Base-by-base conservation (phyloP, 352 stramenopile species). In the Pythium phragmiticola region DNA sequence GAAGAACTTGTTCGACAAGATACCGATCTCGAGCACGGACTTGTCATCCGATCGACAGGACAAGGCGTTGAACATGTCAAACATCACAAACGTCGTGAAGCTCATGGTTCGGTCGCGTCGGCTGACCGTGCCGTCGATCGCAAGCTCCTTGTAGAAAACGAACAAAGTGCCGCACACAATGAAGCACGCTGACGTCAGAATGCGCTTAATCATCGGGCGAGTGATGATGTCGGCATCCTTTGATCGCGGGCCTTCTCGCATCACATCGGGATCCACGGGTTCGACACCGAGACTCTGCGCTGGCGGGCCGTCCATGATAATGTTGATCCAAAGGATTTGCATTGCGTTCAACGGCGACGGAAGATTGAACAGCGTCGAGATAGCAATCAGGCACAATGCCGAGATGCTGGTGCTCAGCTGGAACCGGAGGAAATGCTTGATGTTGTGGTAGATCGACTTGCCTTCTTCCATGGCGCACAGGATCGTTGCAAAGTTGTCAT, bases 81-180 rank as follows among this genome's bases (percentile, higher is more conserved):
- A 99, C 77, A 98, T 97, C 28, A 99, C 95, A 73, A 99, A 99
- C 13, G 94, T 99, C 66, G 97, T 99, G 79, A 99, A 99, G 57
- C 95, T 99, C 95, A 99, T 98, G 16, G 97, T 99, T 34, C 94
- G 97, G 66, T 99, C 97, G 41, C 96, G 87, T 46, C 89, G 82
- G 58, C 86, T 98, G n/a, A 98, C 84, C 11, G 82, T 79, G 14
- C 90, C 90, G 68, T 98, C 95, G 34, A 89, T 80, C 16, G 69
- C 80, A 17, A 95, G 61, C 60, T 96, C 88, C 52, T 92, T 73
- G 70, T 90, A 91, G 60, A 95, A 96, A 19, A 96, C 83, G 58
- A 83, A 95, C 21, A 96, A 56, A 4, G 85, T 94, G 28, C 87
- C 85, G 8, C 71, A 75, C 23, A 92, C 83, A 54, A 94, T 94